Evolutionary conservation across 768 basidiomycete species (phyloP).

Genomic region (Mrakia hoshinonis): DNA sequence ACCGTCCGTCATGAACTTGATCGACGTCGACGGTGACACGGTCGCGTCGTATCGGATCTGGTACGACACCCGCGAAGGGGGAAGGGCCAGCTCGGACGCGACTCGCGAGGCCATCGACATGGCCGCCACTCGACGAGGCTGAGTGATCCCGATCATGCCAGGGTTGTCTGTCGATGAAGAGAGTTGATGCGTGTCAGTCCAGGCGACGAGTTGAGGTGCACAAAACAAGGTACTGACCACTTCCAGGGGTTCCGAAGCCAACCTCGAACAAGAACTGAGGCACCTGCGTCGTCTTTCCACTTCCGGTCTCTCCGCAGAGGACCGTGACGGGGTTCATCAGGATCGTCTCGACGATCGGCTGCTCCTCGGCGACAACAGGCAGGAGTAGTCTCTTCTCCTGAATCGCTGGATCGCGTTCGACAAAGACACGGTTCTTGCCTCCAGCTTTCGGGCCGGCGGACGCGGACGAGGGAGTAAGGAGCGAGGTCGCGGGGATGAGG

Average conservation of each 20-base stretch:
- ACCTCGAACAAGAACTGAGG: slow-evolving; percentile 98
- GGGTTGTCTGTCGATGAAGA: slow-evolving; percentile 62
- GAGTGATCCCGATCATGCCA: slow-evolving; percentile 95
- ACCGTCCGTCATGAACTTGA: slow-evolving; percentile 99
- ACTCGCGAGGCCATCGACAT: slow-evolving; percentile 93
- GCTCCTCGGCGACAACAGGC: slow-evolving; percentile 88
- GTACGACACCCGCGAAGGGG: slow-evolving; percentile 72
- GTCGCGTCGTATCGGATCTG: slow-evolving; percentile 97
- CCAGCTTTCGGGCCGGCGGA: slow-evolving; percentile 17
- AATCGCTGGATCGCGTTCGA: slow-evolving; percentile 61
- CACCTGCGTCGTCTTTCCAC: slow-evolving; percentile 96
- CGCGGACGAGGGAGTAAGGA: slow-evolving; percentile 39
- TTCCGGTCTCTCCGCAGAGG: slow-evolving; percentile 90
- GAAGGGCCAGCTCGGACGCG: slow-evolving; percentile 78
- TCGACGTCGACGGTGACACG: slow-evolving; percentile 74
- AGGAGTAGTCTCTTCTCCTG: slow-evolving; percentile 67
- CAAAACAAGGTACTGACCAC: slow-evolving; percentile 51
- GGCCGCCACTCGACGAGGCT: slow-evolving; percentile 93
- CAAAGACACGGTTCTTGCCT: slow-evolving; percentile 46
- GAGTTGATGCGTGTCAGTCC: not conserved
- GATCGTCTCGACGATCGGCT: slow-evolving; percentile 85
- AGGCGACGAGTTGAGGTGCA: not conserved
- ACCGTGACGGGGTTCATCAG: slow-evolving; percentile 76
- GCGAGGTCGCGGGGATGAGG: slow-evolving; percentile 56
- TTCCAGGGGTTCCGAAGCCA: slow-evolving; percentile 75